Conservation (phyloP, 2,329 filamentous ascomycete genomes). For the Emmonsiellopsis sp. region DNA sequence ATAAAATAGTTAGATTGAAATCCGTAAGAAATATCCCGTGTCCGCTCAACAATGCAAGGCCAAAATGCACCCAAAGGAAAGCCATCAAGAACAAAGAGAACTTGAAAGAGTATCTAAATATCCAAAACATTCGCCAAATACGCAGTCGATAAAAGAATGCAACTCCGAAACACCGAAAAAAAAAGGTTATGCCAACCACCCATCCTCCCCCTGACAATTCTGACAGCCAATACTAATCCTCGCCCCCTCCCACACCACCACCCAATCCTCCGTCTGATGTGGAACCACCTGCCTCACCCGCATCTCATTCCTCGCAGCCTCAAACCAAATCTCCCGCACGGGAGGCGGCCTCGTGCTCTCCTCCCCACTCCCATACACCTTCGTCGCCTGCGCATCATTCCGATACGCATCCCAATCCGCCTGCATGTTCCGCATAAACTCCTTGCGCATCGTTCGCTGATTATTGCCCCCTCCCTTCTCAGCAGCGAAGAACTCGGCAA, state of each 20-base stretch:
- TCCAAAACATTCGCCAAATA: no score
- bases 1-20: no score
- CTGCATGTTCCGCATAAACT: slow-evolving; percentile 37
- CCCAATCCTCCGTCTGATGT: slow-evolving; percentile 25
- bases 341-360: slow-evolving; percentile 17
- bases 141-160: background rate
- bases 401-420: slow-evolving; percentile 28
- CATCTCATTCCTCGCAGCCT: slow-evolving; percentile 26
- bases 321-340: slow-evolving; percentile 33
- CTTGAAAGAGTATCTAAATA: no score
- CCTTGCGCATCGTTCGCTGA: slow-evolving; percentile 31
- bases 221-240: slow-evolving; percentile 29
- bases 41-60: no score
- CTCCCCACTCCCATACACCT: slow-evolving; percentile 26
- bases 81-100: no score
- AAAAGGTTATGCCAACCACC: slow-evolving; percentile 4
- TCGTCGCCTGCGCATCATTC: slow-evolving; percentile 29
- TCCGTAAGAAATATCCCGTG: no score
- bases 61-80: no score
- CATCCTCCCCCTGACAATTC: slow-evolving; percentile 18
- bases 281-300: slow-evolving; percentile 18
- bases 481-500: slow-evolving; percentile 35
- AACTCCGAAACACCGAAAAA: background rate
- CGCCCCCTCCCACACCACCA: slow-evolving; percentile 25
- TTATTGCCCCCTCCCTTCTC: slow-evolving; percentile 35